phyloP scores from a whole-genome alignment of 139 green algal species.

The Micractinium sp. region DNA sequence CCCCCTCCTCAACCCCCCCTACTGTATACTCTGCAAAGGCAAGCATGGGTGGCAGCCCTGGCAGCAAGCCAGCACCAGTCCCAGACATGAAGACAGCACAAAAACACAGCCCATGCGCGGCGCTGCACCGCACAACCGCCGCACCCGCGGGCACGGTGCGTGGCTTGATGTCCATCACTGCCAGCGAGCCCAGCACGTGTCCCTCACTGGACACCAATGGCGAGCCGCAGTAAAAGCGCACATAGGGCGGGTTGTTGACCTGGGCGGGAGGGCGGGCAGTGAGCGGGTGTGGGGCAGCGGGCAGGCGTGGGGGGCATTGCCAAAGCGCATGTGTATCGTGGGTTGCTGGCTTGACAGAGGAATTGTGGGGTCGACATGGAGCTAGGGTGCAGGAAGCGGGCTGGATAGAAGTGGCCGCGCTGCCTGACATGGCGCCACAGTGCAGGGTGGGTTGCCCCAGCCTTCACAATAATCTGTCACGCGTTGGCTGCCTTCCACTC shows the following conservation, averaged over 20 bases:
- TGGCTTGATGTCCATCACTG: slow-evolving; percentile 16
- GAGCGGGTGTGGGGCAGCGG: too few relatives aligned
- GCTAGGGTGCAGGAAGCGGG: too few relatives aligned
- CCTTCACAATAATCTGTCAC: too few relatives aligned
- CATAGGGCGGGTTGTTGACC: not conserved
- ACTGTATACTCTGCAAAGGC: not conserved
- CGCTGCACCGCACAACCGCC: not conserved
- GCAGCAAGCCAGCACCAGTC: not conserved
- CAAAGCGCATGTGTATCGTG: too few relatives aligned
- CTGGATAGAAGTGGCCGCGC: too few relatives aligned
- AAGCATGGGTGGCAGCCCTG: not conserved
- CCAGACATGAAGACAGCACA: not conserved
- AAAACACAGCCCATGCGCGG: not conserved
- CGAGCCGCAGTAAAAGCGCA: not conserved
- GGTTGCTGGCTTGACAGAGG: too few relatives aligned
- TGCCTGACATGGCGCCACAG: too few relatives aligned
- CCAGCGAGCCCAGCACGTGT: slow-evolving; percentile 12
- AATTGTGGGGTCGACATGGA: too few relatives aligned
- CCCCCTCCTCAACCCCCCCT: too few relatives aligned
- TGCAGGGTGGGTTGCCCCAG: too few relatives aligned
- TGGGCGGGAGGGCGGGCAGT: not conserved
- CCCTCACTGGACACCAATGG: slow-evolving; percentile 17
- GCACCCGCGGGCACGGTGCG: slow-evolving; percentile 2
- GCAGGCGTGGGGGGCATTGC: too few relatives aligned
- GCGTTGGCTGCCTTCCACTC: not conserved